These are phyloP conservation scores for Otatea glauca DNA, from an alignment of 176 grass and related monocot genomes.

Conservation along the genomic window DNA sequence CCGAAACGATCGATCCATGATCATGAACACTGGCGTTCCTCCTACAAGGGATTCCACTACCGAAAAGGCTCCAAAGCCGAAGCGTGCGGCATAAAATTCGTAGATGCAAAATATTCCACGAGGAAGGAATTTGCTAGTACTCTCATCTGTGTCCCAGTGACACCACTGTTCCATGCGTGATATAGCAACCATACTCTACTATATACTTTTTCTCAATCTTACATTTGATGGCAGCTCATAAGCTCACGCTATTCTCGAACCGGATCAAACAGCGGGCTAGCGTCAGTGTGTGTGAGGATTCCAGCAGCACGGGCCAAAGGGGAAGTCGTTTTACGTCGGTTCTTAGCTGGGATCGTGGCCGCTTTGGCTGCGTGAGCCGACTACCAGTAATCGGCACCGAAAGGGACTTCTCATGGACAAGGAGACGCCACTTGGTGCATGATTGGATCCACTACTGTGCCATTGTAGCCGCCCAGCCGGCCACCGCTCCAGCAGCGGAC, in stretches of 20 bases:
- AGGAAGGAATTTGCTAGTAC: neutral
- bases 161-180: neutral
- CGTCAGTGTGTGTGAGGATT: neutral
- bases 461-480: neutral
- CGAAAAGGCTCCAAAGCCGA: neutral
- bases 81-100: neutral
- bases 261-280: neutral
- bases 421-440: slow-evolving; percentile 28
- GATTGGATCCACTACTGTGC: neutral
- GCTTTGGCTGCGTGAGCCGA: neutral
- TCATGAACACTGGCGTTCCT: neutral
- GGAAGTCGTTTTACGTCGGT: slow-evolving; percentile 2
- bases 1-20: neutral
- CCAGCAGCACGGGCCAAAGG: neutral
- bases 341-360: neutral
- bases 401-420: slow-evolving; percentile 32
- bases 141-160: no score
- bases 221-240: no score
- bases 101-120: neutral
- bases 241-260: no score
- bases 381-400: neutral
- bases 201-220: no score
- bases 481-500: neutral
- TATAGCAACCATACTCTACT: no score
- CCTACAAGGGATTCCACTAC: neutral